phyloP scores from a whole-genome alignment of 1,284 basidiomycete genomes.

The Sparassis latifolia region DNA sequence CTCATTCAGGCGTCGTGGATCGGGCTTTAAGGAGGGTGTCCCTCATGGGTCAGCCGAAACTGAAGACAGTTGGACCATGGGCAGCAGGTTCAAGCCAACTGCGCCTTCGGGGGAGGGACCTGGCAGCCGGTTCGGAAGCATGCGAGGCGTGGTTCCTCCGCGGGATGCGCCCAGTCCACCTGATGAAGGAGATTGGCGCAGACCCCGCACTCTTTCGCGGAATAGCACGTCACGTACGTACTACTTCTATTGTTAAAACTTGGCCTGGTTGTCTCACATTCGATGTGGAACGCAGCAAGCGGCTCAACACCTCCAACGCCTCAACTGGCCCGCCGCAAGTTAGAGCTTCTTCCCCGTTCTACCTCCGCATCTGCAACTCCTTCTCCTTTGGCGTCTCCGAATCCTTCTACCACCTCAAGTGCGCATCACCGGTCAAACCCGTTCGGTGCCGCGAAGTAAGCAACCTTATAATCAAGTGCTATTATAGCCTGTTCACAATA shows the following conservation, averaged over 20 bases:
- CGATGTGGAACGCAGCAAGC: conserved; percentile 37
- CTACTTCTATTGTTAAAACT: background rate
- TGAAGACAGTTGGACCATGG: conserved; percentile 71
- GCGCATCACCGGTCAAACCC: conserved; percentile 54
- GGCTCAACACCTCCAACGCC: conserved; percentile 76
- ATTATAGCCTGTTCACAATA: background rate
- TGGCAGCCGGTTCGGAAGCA: conserved; percentile 44
- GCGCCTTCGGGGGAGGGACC: conserved; percentile 29
- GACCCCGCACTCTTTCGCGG: conserved; percentile 33
- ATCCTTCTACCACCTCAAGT: conserved; percentile 43
- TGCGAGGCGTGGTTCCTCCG: conserved; percentile 43
- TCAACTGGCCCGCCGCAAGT: conserved; percentile 68
- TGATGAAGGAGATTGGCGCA: conserved; percentile 60
- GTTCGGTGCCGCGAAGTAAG: conserved; percentile 82
- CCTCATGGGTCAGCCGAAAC: conserved; percentile 58
- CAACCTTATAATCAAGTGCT: conserved; percentile 2
- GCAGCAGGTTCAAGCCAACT: conserved; percentile 62
- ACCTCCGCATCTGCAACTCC: conserved; percentile 53
- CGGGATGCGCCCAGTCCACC: conserved; percentile 29
- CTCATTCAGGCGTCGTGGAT: conserved; percentile 44
- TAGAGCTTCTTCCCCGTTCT: conserved; percentile 79
- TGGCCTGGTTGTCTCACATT: too few species aligned
- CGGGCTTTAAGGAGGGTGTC: conserved; percentile 41
- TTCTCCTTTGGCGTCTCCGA: conserved; percentile 71
- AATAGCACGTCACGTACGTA: conserved; percentile 58